Base-by-base conservation (phyloP, 345 rosid species). In the Arabis alpina region DNA sequence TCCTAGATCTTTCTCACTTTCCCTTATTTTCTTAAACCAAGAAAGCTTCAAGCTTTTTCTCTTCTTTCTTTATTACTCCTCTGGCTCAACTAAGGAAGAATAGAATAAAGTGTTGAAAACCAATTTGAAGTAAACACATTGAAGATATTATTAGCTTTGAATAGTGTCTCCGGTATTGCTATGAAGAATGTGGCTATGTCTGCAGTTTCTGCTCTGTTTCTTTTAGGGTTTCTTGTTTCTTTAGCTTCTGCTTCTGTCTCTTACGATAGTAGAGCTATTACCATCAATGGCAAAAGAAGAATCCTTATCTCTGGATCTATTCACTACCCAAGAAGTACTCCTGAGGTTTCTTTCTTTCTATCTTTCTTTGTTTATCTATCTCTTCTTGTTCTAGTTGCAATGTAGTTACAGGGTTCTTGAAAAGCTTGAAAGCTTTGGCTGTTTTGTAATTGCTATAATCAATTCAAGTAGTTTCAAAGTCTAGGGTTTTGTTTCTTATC, bases 241-340 rank as follows among this genome's bases (percentile, higher is more conserved):
- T 82, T 82, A 59, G 90, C 79, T 74, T 56, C 37, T 69, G 91
- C 84, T 4, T 86, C 97, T 66, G 98, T 93, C 44, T 87, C 96
- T 12, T 91, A 93, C 77, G 98, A 93, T 68, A 76, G 80, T 37
- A 87, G 77, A 67, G 93, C 98, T 40, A 83, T 93, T 74, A 76
- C 83, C 71, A 89, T 91, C 76, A 87, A 89, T 86, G 97, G 97
- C 47, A 82, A 82, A 53, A 87, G 97, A 79, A 91, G 91, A 82
- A 91, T 93, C 75, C 97, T 93, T 53, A 78, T 93, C 71, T 93
- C 96, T 75, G 98, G 98, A 75, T 93, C 98, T 85, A 93, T 93
- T 81, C 97, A 93, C 75, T 93, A 93, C 72, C 97, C 98, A 52
- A 87, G 98, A 84, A 94, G 99, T 80, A 68, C 99, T 3, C 98